Evolutionary conservation across 2,329 filamentous ascomycete genomes (phyloP), one percentile per base, ranked within the genome.

Genomic region (Aspergillus cejpii): DNA sequence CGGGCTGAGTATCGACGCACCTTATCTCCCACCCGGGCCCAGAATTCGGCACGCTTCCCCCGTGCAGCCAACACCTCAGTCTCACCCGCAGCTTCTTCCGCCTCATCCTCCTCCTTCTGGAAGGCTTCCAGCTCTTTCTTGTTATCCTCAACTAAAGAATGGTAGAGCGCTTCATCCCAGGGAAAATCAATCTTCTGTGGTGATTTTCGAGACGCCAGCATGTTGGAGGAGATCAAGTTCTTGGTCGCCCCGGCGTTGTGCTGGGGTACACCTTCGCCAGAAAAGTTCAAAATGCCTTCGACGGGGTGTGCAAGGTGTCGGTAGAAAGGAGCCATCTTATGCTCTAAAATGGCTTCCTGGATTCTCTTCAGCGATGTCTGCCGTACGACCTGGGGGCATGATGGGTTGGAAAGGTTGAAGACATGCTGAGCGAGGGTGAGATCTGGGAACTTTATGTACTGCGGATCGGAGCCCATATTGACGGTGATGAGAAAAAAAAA

Each of bases 31-130:
- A 97, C 87, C 55, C 88, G 81, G 49, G 94, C 91, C 79, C 87
- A 96, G 69, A 95, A 94, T 69, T 98, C 92, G 48, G 92, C 92
- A 60, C 90, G 80, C 78, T 97, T 97, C 57, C 90, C 90, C 69
- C 86, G 82, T 55, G 90, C 92, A 44, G 88, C 87, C 71, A 91
- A 83, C 54, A 98, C 83, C 72, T 98, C 92, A 10, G 88, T 96
- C 62, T 98, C 92, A 44, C 92, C 92, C 48, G 91, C 91, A 69
- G 94, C 90, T 77, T 98, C 92, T 31, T 85, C 84, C 7, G 92
- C 92, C 65, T 98, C 90, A 50, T 95, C 91, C 67, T 91, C 84
- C 68, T 92, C 87, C 69, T 89, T 89, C 71, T 90, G 82, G 60
- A 85, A 81, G 41, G 73, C 77, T 54, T 85, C 84, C 38, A 91